A percentile compares a stretch with the other conserved stretches of the same genome.
phyloP scores from a whole-genome alignment of 106 monocot species.

The Narthecium ossifragum region DNA sequence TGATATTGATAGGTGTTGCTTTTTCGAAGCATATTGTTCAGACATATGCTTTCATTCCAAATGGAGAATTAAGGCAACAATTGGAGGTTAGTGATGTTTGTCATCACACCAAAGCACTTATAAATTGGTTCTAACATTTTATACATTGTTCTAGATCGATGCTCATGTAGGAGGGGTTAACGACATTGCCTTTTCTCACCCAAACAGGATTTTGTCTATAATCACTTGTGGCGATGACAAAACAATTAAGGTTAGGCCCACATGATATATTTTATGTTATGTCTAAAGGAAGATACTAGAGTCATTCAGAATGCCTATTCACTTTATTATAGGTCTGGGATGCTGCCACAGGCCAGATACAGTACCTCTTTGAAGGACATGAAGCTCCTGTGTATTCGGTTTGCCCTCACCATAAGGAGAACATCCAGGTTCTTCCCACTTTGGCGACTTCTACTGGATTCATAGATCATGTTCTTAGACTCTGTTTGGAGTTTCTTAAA shows the following conservation, averaged over 20 bases:
- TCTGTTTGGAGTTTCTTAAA: not conserved
- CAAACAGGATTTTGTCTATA: conserved; percentile 75
- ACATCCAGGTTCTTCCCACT: conserved; percentile 6
- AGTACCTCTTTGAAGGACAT: conserved; percentile 35
- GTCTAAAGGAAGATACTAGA: too few relatives aligned
- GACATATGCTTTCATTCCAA: conserved; percentile 68
- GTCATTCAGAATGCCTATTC: not conserved
- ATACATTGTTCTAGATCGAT: conserved; percentile 60
- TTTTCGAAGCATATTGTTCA: conserved; percentile 98
- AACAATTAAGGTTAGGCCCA: conserved; percentile 46
- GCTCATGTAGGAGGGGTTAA: conserved; percentile 96
- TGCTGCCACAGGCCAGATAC: conserved; percentile 12
- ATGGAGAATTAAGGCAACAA: conserved; percentile 78
- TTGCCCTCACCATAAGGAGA: conserved; percentile 38
- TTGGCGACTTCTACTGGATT: too few relatives aligned
- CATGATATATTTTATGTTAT: too few relatives aligned
- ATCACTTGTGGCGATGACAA: conserved; percentile 88
- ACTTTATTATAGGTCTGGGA: conserved; percentile 14
- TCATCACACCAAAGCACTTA: not conserved
- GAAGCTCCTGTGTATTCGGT: conserved; percentile 48
- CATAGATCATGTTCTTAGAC: too few relatives aligned
- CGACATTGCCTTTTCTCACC: conserved; percentile 93
- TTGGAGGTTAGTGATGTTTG: conserved; percentile 49
- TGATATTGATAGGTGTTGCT: conserved; percentile 66
- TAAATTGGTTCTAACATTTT: conserved; percentile 9